phyloP scores from a whole-genome alignment of 202 grass and related monocot species.

The Panicum virgatum region DNA sequence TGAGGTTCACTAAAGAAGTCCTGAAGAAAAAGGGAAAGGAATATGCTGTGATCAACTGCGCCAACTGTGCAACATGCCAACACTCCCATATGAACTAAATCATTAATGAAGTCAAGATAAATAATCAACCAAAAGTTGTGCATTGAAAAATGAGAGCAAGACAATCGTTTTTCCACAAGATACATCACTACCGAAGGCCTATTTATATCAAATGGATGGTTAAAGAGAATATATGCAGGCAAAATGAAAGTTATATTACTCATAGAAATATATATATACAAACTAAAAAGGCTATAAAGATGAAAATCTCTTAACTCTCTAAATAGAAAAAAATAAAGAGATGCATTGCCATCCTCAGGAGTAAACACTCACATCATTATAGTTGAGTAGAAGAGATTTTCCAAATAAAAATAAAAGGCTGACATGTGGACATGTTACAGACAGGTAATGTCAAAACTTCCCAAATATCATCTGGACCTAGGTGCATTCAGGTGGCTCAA shows the following conservation, averaged over 20 bases:
- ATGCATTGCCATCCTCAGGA: background rate
- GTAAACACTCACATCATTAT: background rate
- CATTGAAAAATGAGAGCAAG: background rate
- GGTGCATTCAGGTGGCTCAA: too few relatives aligned
- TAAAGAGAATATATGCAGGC: background rate
- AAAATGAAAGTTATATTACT: background rate
- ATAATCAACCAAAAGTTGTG: background rate
- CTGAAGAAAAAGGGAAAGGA: background rate
- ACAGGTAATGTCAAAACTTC: background rate
- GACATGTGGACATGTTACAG: background rate
- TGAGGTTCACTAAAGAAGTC: background rate
- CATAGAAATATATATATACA: background rate
- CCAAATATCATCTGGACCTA: background rate
- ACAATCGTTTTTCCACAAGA: background rate
- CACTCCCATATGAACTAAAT: background rate
- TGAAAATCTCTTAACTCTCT: background rate
- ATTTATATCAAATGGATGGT: background rate
- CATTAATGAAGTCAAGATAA: background rate
- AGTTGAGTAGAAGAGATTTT: background rate
- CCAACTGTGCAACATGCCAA: background rate
- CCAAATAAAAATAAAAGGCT: background rate
- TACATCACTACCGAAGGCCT: background rate
- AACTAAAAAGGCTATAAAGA: slow-evolving; percentile 4
- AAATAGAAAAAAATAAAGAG: background rate
- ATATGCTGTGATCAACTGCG: background rate